These are phyloP conservation scores for Neofusicoccum laricinum DNA, from an alignment of 2,329 filamentous ascomycete species.

Conservation along the genomic window DNA sequence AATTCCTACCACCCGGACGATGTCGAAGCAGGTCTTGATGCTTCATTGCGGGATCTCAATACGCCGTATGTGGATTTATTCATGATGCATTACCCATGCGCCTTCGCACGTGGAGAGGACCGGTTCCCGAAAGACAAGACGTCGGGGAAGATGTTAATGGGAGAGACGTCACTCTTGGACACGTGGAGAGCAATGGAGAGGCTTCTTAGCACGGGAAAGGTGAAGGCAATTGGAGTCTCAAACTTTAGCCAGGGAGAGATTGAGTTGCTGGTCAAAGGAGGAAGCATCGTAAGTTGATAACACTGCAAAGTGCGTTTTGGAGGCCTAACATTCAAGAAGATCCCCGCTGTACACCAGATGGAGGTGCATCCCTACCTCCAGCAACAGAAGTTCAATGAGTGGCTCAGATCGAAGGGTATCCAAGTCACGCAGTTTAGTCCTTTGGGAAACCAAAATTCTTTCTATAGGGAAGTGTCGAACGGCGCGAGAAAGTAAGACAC, in stretches of 20 bases:
- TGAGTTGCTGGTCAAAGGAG: slow-evolving; percentile 45
- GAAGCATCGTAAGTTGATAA: slow-evolving; percentile 29
- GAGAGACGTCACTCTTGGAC: slow-evolving; percentile 48
- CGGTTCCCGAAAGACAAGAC: slow-evolving; percentile 33
- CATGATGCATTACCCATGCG: slow-evolving; percentile 55
- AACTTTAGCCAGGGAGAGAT: slow-evolving; percentile 52
- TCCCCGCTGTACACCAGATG: slow-evolving; percentile 51
- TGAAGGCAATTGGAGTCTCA: slow-evolving; percentile 45
- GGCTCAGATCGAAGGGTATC: slow-evolving; percentile 49
- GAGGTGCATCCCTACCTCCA: slow-evolving; percentile 56
- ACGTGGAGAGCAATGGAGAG: slow-evolving; percentile 53
- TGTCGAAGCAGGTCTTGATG: slow-evolving; percentile 40
- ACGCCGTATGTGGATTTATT: slow-evolving; percentile 32
- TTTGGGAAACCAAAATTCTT: slow-evolving; percentile 4
- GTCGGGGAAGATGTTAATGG: neutral
- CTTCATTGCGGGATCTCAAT: slow-evolving; percentile 30
- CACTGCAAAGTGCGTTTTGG: neutral
- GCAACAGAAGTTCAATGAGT: slow-evolving; percentile 47
- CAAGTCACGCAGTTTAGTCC: slow-evolving; percentile 32
- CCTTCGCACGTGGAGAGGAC: slow-evolving; percentile 50
- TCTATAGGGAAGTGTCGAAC: neutral
- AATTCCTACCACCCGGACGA: slow-evolving; percentile 42
- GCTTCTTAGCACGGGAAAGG: slow-evolving; percentile 24
- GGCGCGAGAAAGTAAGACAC: too few relatives aligned
- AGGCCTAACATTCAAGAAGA: slow-evolving; percentile 10